Evolutionary conservation across 225 moss, liverwort and hornwort genomes (phyloP).

Genomic region (Polytrichum commune): DNA sequence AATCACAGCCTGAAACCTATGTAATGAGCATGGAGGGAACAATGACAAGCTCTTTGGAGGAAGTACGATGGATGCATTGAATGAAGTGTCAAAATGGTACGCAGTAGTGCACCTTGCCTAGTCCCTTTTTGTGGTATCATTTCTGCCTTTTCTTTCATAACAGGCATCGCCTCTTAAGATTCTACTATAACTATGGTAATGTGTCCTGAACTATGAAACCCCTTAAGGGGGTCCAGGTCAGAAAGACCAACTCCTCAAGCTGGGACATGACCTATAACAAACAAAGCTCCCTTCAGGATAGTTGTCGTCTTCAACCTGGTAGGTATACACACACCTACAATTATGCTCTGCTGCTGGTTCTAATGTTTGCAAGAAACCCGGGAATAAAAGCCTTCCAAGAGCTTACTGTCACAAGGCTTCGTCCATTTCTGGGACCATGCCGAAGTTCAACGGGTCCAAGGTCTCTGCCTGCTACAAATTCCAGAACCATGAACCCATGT

Average conservation of each 20-base stretch:
- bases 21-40: too few relatives aligned
- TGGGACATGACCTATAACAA: slow-evolving; percentile 42
- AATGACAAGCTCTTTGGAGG: background rate
- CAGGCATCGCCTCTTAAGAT: slow-evolving; percentile 25
- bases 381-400: background rate
- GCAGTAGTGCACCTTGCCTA: background rate
- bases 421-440: slow-evolving; percentile 67
- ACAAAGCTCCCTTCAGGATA: slow-evolving; percentile 32
- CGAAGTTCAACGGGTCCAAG: slow-evolving; percentile 82
- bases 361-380: slow-evolving; percentile 1
- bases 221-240: slow-evolving; percentile 12
- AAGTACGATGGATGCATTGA: slow-evolving; percentile 5
- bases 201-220: slow-evolving; percentile 27
- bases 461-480: slow-evolving; percentile 65
- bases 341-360: slow-evolving; percentile 11
- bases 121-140: slow-evolving; percentile 4
- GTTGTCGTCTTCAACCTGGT: slow-evolving; percentile 35
- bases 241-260: slow-evolving; percentile 27
- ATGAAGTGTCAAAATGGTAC: slow-evolving; percentile 11
- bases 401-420: slow-evolving; percentile 30
- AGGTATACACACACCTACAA: slow-evolving; percentile 23
- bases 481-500: background rate
- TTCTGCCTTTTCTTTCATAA: slow-evolving; percentile 15
- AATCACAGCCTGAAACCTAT: too few relatives aligned
- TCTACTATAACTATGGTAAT: slow-evolving; percentile 18